Base-by-base conservation (phyloP, 2,329 filamentous ascomycete species). In the Cladosporium sp. region DNA sequence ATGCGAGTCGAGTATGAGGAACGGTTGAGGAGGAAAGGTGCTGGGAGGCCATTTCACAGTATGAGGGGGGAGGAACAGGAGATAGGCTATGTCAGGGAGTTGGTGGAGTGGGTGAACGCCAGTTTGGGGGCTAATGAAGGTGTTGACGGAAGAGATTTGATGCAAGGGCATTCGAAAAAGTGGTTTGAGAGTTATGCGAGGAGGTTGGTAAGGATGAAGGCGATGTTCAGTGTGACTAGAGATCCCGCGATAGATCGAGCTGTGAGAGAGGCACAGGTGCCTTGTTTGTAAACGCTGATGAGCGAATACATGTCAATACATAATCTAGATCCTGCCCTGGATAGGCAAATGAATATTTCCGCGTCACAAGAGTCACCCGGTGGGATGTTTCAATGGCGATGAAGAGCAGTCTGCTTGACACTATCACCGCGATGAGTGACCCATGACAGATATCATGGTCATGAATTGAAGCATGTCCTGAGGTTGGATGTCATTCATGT, bases 31-130 rank as follows among this genome's bases (percentile, higher is more conserved):
- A 59, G 50, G 3, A 78, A 75, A 59, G 76, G 76, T 1, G 67
- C 65, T 35, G 77, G 75, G 0, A 74, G 78, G 50, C 64, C 61
- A 1, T 78, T 80, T 54, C 78, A 80, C 64, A 76, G 73, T 32
- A 60, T 81, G 48, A 74, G 64, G 57, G 64, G 62, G 13, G 51
- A 62, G 42, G 70, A 71, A 6, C 64, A 66, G 15, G 73, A 78
- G 59, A 65, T 68, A 24, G 69, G 67, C 20, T 76, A 77, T 69
- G 74, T 75, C 19, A 56, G 71, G 48, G 71, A 74, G 47, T 60
- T 78, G 39, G 58, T 76, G 10, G 65, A 57, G 13, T 74, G 73
- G 69, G 69, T 75, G 6, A 77, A 78, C 60, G 28, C 34, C 4
- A 66, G 72, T 37, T 58, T 70, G 42, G 59, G 53, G 20, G 55